Percentiles rank a stretch among this genome's conserved stretches.
Conservation (phyloP, 2,329 filamentous ascomycete genomes). For the Colletotrichum melonis region DNA sequence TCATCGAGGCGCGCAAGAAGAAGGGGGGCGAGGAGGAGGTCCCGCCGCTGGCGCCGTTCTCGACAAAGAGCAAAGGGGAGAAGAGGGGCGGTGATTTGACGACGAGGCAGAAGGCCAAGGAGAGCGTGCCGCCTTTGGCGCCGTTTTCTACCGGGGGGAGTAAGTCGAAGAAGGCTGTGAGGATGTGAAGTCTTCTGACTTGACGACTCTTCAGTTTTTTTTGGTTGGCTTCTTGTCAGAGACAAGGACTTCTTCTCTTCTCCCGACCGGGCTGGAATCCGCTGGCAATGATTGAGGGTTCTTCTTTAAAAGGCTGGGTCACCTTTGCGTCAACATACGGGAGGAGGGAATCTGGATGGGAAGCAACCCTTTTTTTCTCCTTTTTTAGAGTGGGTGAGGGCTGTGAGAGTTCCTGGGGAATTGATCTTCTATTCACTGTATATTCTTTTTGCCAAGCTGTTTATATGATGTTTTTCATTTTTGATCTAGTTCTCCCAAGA, state of each 20-base stretch:
- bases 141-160: conserved; percentile 1
- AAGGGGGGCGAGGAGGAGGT: not conserved
- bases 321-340: not conserved
- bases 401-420: conserved; percentile 11
- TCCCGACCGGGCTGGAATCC: not conserved
- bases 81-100: not conserved
- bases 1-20: not conserved
- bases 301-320: not conserved
- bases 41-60: conserved; percentile 4
- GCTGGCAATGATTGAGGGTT: not conserved
- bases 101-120: not conserved
- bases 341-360: not conserved
- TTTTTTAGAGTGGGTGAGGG: conserved; percentile 10
- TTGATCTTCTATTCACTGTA: conserved; percentile 25
- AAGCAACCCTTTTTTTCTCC: not conserved
- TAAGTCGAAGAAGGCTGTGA: not conserved
- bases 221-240: not conserved
- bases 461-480: not conserved
- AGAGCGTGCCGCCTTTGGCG: conserved; percentile 21
- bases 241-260: not conserved
- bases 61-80: not conserved
- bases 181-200: not conserved
- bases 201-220: too few relatives aligned
- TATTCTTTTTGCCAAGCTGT: conserved; percentile 12
- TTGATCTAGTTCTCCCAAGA: not conserved